Percentiles rank a stretch among this genome's conserved stretches.
Conservation (phyloP, 352 stramenopile species). For the Globisporangium spiculum region DNA sequence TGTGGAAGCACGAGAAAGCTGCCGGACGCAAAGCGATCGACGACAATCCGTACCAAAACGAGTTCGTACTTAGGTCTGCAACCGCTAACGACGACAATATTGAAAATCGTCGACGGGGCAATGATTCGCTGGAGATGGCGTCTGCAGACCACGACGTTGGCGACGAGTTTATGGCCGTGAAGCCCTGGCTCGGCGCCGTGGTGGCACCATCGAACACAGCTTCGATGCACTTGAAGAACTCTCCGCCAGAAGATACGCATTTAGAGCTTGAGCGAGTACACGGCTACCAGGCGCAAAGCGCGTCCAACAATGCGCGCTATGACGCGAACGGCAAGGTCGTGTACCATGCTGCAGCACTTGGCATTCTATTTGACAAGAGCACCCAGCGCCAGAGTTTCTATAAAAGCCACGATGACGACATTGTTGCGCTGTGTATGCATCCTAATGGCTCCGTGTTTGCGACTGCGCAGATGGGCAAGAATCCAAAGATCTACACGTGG, state of each 20-base stretch:
- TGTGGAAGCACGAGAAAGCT: slow-evolving; percentile 56
- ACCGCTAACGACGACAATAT: neutral
- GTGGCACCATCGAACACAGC: slow-evolving; percentile 58
- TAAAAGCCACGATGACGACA: slow-evolving; percentile 79
- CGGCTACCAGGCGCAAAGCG: slow-evolving; percentile 74
- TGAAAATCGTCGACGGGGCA: slow-evolving; percentile 8
- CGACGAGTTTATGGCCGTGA: slow-evolving; percentile 90
- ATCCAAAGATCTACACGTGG: slow-evolving; percentile 83
- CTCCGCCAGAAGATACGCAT: slow-evolving; percentile 35
- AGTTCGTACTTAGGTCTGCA: neutral
- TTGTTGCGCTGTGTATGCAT: slow-evolving; percentile 78
- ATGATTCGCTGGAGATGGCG: slow-evolving; percentile 29
- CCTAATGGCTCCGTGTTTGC: slow-evolving; percentile 77
- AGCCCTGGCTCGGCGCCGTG: slow-evolving; percentile 84
- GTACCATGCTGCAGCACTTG: slow-evolving; percentile 78
- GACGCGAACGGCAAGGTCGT: slow-evolving; percentile 53
- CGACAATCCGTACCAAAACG: slow-evolving; percentile 6
- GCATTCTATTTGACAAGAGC: slow-evolving; percentile 59
- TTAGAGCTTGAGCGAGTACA: slow-evolving; percentile 71
- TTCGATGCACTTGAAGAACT: slow-evolving; percentile 28
- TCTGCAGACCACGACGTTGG: slow-evolving; percentile 42
- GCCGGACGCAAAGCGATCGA: neutral
- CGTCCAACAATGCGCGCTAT: slow-evolving; percentile 77
- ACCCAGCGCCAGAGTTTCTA: slow-evolving; percentile 50
- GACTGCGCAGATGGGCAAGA: slow-evolving; percentile 85